Evolutionary conservation across 2,329 filamentous ascomycete genomes (phyloP).

Genomic region (Alternaria sp.): DNA sequence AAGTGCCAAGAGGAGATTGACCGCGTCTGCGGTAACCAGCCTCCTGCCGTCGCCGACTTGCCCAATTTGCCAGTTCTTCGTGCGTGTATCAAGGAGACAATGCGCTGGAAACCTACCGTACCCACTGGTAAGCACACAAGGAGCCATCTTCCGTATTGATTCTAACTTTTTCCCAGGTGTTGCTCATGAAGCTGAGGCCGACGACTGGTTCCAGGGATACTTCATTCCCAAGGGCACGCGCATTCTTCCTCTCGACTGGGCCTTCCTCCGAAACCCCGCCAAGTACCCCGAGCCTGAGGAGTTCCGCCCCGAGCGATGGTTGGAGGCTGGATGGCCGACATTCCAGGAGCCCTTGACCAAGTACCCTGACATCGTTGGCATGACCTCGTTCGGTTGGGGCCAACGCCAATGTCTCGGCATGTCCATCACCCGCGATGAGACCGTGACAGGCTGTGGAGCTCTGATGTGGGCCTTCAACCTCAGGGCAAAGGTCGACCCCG

Average conservation of each 20-base stretch:
- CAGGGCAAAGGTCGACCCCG: constrained; percentile 56
- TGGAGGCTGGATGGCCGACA: constrained; percentile 67
- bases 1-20: constrained; percentile 46
- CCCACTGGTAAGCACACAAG: constrained; percentile 43
- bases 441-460: constrained; percentile 59
- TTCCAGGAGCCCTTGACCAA: constrained; percentile 69
- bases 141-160: constrained; percentile 10
- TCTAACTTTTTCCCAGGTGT: constrained; percentile 47
- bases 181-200: constrained; percentile 59
- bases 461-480: constrained; percentile 57
- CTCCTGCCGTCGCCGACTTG: constrained; percentile 46
- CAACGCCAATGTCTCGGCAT: constrained; percentile 68
- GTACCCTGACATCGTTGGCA: constrained; percentile 68
- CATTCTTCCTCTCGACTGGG: constrained; percentile 45
- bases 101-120: constrained; percentile 57
- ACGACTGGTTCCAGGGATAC: constrained; percentile 58
- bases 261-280: constrained; percentile 54
- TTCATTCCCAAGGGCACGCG: constrained; percentile 57
- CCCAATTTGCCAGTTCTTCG: constrained; percentile 53
- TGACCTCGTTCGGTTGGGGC: constrained; percentile 71
- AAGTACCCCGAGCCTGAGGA: constrained; percentile 69
- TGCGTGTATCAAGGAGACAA: constrained; percentile 55
- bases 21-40: constrained; percentile 29
- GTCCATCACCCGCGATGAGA: constrained; percentile 64
- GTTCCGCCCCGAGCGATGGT: constrained; percentile 68